These are phyloP conservation scores for Alternaria dauci DNA, from an alignment of 2,329 filamentous ascomycete genomes.

Conservation along the genomic window DNA sequence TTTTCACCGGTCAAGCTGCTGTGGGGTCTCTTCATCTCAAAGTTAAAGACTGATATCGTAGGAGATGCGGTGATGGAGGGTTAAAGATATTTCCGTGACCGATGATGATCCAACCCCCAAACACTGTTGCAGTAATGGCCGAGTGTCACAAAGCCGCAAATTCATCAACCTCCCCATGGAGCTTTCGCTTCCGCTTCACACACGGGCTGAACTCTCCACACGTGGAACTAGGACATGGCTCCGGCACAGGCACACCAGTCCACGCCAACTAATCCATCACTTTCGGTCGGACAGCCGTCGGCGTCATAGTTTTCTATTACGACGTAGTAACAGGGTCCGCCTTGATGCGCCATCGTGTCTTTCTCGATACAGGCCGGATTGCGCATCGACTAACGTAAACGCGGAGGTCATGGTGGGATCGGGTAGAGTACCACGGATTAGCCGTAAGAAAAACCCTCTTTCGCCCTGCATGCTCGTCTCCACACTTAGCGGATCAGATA, in stretches of 20 bases:
- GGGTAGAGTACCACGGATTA: constrained; percentile 30
- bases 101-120: constrained; percentile 21
- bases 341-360: constrained; percentile 1
- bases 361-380: constrained; percentile 4
- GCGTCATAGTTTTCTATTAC: constrained; percentile 29
- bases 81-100: constrained; percentile 15
- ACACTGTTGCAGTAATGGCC: constrained; percentile 33
- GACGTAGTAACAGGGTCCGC: constrained; percentile 15
- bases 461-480: constrained; percentile 16
- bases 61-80: constrained; percentile 11
- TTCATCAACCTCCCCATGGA: constrained; percentile 22
- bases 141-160: constrained; percentile 27
- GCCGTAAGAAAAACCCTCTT: constrained; percentile 28
- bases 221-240: constrained; percentile 18
- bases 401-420: constrained; percentile 4
- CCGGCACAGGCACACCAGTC: constrained; percentile 15
- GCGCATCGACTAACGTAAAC: constrained; percentile 30
- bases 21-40: constrained; percentile 8
- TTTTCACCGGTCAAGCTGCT: constrained; percentile 10
- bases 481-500: constrained; percentile 45
- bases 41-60: constrained; percentile 4
- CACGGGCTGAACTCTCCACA: constrained; percentile 26
- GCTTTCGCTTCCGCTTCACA: constrained; percentile 20
- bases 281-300: constrained; percentile 23
- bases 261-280: constrained; percentile 15